These are phyloP conservation scores for Phytomonas francai DNA, from an alignment of 208 protist species.

Conservation along the genomic window DNA sequence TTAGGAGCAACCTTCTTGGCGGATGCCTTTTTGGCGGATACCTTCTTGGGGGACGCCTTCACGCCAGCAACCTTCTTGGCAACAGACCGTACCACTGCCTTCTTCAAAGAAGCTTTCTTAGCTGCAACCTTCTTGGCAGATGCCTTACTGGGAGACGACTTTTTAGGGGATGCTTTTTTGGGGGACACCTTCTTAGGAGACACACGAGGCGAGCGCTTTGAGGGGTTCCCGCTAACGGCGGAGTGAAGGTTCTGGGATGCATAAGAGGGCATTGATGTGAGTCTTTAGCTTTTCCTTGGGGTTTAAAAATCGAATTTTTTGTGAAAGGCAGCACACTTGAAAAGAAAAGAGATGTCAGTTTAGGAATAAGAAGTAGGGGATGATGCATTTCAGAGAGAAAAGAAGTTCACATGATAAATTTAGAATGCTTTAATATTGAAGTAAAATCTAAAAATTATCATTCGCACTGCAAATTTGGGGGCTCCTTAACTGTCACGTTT, in stretches of 20 bases:
- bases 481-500: too few species aligned
- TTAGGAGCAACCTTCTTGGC: constrained; percentile 13
- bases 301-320: too few species aligned
- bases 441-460: too few species aligned
- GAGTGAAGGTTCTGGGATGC: neutral
- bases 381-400: too few species aligned
- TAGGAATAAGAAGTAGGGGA: too few species aligned
- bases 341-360: too few species aligned
- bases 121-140: constrained; percentile 19
- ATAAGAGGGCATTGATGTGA: constrained; percentile 11
- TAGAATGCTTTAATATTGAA: too few species aligned
- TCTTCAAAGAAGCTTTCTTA: constrained; percentile 19
- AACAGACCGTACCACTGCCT: constrained; percentile 7
- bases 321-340: too few species aligned
- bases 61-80: constrained; percentile 11
- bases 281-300: too few species aligned
- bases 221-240: neutral
- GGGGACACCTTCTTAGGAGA: constrained; percentile 11
- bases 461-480: too few species aligned
- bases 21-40: constrained; percentile 20
- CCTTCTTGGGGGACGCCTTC: constrained; percentile 17
- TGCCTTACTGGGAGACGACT: constrained; percentile 5
- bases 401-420: too few species aligned
- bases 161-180: constrained; percentile 22
- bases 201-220: constrained; percentile 1